These are phyloP conservation scores for Trichophyton equinum DNA, from an alignment of 2,329 filamentous ascomycete genomes.

Conservation along the genomic window DNA sequence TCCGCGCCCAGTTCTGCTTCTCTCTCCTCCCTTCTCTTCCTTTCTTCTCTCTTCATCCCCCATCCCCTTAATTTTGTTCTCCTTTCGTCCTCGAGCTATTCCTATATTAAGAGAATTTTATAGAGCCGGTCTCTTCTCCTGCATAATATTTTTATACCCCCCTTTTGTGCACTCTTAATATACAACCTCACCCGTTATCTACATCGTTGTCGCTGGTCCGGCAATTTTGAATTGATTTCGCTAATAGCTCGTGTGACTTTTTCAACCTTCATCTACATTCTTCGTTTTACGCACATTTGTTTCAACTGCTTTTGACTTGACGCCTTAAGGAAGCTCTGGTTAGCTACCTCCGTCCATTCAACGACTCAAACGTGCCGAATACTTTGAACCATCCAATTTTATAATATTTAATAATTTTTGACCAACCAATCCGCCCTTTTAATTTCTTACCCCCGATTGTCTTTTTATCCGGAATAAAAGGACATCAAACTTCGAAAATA, in stretches of 20 bases:
- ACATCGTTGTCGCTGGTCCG: constrained; percentile 13
- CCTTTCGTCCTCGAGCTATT: constrained; percentile 22
- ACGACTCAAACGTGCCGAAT: not conserved
- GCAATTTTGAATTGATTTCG: constrained; percentile 8
- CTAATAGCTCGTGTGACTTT: constrained; percentile 13
- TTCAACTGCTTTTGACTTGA: not conserved
- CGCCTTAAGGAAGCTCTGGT: constrained; percentile 7
- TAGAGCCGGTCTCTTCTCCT: constrained; percentile 4
- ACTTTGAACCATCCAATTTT: not conserved
- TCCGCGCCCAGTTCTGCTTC: not conserved
- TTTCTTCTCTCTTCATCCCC: not conserved
- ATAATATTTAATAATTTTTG: constrained; percentile 5
- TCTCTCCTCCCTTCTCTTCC: not conserved
- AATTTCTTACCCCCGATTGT: not conserved
- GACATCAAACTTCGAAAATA: not conserved
- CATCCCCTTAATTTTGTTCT: constrained; percentile 1
- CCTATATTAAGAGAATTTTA: constrained; percentile 16
- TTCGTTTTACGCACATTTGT: not conserved
- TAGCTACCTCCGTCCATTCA: constrained; percentile 4
- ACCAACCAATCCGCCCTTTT: not conserved
- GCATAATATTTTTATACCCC: constrained; percentile 2
- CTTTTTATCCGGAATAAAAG: constrained; percentile 1
- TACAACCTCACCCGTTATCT: constrained; percentile 6
- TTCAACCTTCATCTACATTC: not conserved
- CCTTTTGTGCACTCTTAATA: constrained; percentile 9